These are phyloP conservation scores for Adansonia gregorii DNA, from an alignment of 441 rosid species.

Conservation along the genomic window DNA sequence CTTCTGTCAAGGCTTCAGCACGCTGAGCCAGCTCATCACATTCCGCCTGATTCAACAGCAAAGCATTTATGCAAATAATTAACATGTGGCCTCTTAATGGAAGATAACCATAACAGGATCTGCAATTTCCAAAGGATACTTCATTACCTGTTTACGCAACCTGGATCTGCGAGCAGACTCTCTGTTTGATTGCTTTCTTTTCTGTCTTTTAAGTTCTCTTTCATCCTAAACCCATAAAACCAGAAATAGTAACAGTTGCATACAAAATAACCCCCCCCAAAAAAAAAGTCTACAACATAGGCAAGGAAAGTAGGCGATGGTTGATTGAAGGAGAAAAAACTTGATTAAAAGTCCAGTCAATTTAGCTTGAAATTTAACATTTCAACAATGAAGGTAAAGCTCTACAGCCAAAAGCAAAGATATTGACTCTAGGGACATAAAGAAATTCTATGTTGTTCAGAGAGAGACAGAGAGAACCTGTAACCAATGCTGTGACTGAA, in stretches of 20 bases:
- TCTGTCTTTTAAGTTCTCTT: conserved; percentile 47
- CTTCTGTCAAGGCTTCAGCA: conserved; percentile 78
- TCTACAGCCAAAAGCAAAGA: background rate
- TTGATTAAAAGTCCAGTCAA: background rate
- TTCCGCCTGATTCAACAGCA: conserved; percentile 65
- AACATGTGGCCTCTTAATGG: conserved; percentile 17
- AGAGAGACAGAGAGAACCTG: conserved; percentile 50
- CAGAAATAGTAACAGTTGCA: background rate
- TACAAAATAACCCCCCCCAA: background rate
- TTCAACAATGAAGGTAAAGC: background rate
- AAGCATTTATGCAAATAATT: conserved; percentile 20
- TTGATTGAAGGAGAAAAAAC: background rate
- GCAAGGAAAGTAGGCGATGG: background rate
- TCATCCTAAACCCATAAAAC: conserved; percentile 43
- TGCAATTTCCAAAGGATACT: conserved; percentile 12
- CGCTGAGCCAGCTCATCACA: conserved; percentile 91
- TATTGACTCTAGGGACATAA: background rate
- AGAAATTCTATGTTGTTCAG: background rate
- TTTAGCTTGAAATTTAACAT: conserved; percentile 5
- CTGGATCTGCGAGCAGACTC: conserved; percentile 96
- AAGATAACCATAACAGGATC: conserved; percentile 2
- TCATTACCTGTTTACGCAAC: conserved; percentile 86
- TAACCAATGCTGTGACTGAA: conserved; percentile 79
- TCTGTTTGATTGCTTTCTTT: conserved; percentile 89
- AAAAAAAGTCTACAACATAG: background rate